Percentiles rank a stretch among this genome's conserved stretches.
phyloP scores from a whole-genome alignment of 1,139 yeast species.

The Kluyveromyces sp. region DNA sequence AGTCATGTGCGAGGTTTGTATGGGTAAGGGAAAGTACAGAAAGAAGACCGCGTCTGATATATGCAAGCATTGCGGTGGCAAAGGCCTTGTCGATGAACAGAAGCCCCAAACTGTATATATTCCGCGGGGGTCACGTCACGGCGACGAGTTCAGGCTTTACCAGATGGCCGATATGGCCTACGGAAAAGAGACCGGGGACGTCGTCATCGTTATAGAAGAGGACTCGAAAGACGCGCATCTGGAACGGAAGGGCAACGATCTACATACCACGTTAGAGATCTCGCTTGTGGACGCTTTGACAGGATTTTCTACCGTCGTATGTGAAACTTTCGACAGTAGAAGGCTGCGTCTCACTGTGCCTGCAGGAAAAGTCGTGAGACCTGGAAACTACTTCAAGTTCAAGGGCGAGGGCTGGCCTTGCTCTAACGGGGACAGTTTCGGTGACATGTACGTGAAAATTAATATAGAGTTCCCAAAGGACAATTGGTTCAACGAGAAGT shows the following conservation, averaged over 20 bases:
- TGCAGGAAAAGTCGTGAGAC: slow-evolving; percentile 71
- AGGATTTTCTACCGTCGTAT: slow-evolving; percentile 60
- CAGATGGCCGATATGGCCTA: slow-evolving; percentile 77
- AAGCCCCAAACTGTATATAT: slow-evolving; percentile 75
- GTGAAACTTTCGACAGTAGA: slow-evolving; percentile 80
- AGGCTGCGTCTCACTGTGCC: slow-evolving; percentile 58
- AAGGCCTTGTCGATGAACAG: slow-evolving; percentile 54
- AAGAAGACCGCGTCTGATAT: slow-evolving; percentile 56
- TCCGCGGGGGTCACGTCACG: slow-evolving; percentile 60
- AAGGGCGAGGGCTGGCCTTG: slow-evolving; percentile 85
- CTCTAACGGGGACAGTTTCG: slow-evolving; percentile 40
- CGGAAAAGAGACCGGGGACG: slow-evolving; percentile 74
- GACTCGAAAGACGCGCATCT: slow-evolving; percentile 36
- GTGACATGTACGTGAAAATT: slow-evolving; percentile 68
- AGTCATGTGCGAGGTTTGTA: slow-evolving; percentile 62
- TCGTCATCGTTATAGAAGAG: slow-evolving; percentile 54
- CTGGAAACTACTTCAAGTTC: slow-evolving; percentile 64
- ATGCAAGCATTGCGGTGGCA: slow-evolving; percentile 74
- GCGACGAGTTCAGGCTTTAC: slow-evolving; percentile 52
- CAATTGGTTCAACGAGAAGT: slow-evolving; percentile 66
- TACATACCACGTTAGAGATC: slow-evolving; percentile 53
- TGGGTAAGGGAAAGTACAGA: slow-evolving; percentile 56
- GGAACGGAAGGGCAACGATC: slow-evolving; percentile 55
- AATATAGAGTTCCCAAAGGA: slow-evolving; percentile 79
- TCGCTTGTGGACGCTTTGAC: slow-evolving; percentile 75